A percentile compares a stretch with the other conserved stretches of the same genome.
Evolutionary conservation across 2,329 filamentous ascomycete species (phyloP).

Genomic region (Ceratocystis cacaofunesta): DNA sequence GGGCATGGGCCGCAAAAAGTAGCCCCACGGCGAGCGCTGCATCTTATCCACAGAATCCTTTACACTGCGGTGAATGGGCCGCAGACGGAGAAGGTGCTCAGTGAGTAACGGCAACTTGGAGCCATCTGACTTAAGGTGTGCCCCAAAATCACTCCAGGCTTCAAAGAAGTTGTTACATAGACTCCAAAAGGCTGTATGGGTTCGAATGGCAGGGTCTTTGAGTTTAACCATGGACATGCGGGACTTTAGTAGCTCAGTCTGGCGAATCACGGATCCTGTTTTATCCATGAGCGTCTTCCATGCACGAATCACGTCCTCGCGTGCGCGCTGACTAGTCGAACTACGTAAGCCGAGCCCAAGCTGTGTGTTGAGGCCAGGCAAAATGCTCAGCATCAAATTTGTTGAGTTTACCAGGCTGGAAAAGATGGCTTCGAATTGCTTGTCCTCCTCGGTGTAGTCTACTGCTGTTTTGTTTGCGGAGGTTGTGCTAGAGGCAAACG

Average conservation of each 20-base stretch:
- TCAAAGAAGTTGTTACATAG: conserved; percentile 62
- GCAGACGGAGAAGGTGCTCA: conserved; percentile 59
- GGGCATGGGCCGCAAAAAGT: conserved; percentile 26
- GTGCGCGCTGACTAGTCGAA: conserved; percentile 43
- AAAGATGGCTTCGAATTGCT: conserved; percentile 70
- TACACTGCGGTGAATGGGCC: conserved; percentile 67
- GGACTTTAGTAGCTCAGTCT: conserved; percentile 56
- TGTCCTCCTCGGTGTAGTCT: conserved; percentile 62
- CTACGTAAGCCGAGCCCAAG: conserved; percentile 49
- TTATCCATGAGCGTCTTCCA: conserved; percentile 60
- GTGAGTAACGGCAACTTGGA: conserved; percentile 39
- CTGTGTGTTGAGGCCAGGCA: conserved; percentile 56
- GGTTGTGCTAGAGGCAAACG: conserved; percentile 45
- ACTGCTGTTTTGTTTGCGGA: conserved; percentile 36
- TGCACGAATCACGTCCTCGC: conserved; percentile 43
- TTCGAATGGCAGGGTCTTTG: conserved; percentile 64
- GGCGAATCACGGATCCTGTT: conserved; percentile 54
- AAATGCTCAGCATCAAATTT: conserved; percentile 54
- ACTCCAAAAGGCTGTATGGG: conserved; percentile 46
- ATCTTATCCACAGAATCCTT: conserved; percentile 68
- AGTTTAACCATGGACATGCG: conserved; percentile 68
- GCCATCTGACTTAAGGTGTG: conserved; percentile 38
- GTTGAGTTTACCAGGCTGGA: conserved; percentile 58
- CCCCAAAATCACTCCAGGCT: conserved; percentile 53
- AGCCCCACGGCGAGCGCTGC: conserved; percentile 42